These are phyloP conservation scores for Cucurbita argyrosperma DNA, from an alignment of 306 rosid genomes.

Conservation along the genomic window DNA sequence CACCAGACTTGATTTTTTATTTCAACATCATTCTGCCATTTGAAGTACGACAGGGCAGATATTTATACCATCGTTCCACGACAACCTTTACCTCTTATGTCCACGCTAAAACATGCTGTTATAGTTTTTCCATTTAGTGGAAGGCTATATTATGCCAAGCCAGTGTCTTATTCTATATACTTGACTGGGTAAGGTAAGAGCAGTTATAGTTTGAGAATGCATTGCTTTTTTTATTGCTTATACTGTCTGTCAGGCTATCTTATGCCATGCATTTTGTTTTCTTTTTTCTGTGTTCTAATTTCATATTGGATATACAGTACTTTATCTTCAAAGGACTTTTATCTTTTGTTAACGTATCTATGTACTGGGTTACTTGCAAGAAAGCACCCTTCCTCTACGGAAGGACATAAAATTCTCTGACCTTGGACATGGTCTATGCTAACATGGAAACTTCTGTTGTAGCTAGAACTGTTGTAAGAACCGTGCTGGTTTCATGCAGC, in stretches of 20 bases:
- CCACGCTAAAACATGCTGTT: not conserved
- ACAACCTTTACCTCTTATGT: no score
- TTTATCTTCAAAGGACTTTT: not conserved
- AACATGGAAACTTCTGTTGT: not conserved
- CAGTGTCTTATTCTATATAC: not conserved
- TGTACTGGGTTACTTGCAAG: not conserved
- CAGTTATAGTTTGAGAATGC: not conserved
- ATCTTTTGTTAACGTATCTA: not conserved
- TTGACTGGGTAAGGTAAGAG: not conserved
- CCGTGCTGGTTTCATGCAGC: not conserved
- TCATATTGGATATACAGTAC: not conserved
- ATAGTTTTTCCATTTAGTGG: not conserved
- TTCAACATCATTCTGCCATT: no score
- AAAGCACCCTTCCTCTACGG: not conserved
- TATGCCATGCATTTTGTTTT: not conserved
- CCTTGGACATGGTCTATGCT: not conserved
- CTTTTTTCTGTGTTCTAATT: not conserved
- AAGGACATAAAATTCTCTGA: not conserved
- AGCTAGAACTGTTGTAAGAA: not conserved
- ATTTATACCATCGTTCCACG: no score
- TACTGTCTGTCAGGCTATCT: not conserved
- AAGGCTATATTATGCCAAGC: not conserved
- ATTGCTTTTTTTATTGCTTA: not conserved
- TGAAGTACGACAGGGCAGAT: no score
- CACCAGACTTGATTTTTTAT: no score